phyloP scores from a whole-genome alignment of 2,329 filamentous ascomycete genomes.

The Aspergillus jensenii region DNA sequence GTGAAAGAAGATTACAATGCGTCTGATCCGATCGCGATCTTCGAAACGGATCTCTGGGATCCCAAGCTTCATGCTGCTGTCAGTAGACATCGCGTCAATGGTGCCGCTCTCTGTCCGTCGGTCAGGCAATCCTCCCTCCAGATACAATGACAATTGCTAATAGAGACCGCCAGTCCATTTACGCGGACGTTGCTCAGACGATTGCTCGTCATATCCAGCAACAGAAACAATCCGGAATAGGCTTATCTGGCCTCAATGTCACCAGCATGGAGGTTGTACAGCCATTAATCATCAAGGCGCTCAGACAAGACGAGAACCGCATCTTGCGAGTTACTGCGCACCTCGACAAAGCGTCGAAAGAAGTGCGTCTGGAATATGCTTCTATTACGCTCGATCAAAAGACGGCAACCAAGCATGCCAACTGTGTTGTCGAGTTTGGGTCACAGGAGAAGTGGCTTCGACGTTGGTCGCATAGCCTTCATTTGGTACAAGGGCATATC shows the following conservation, averaged over 20 bases:
- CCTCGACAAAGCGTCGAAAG: not conserved
- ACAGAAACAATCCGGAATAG: not conserved
- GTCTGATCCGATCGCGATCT: slow-evolving; percentile 27
- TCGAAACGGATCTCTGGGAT: slow-evolving; percentile 39
- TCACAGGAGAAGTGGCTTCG: slow-evolving; percentile 13
- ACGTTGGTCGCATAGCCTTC: slow-evolving; percentile 19
- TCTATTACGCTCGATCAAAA: not conserved
- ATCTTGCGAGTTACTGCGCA: not conserved
- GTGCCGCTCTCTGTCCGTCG: slow-evolving; percentile 44
- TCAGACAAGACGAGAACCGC: not conserved
- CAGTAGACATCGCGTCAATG: slow-evolving; percentile 47
- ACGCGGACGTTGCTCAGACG: too few relatives aligned
- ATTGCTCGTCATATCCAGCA: not conserved
- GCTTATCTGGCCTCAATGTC: not conserved
- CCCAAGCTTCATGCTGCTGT: slow-evolving; percentile 11
- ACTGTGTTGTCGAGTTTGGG: not conserved
- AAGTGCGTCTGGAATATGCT: not conserved
- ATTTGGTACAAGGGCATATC: slow-evolving; percentile 23
- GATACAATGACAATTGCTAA: too few relatives aligned
- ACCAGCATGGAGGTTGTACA: too few relatives aligned
- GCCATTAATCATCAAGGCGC: not conserved
- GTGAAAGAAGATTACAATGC: slow-evolving; percentile 28
- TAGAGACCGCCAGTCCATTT: too few relatives aligned
- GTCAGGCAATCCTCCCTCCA: slow-evolving; percentile 30
- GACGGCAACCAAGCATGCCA: not conserved